Evolutionary conservation across 768 basidiomycete genomes (phyloP).

Genomic region (Pisolithus tinctorius): DNA sequence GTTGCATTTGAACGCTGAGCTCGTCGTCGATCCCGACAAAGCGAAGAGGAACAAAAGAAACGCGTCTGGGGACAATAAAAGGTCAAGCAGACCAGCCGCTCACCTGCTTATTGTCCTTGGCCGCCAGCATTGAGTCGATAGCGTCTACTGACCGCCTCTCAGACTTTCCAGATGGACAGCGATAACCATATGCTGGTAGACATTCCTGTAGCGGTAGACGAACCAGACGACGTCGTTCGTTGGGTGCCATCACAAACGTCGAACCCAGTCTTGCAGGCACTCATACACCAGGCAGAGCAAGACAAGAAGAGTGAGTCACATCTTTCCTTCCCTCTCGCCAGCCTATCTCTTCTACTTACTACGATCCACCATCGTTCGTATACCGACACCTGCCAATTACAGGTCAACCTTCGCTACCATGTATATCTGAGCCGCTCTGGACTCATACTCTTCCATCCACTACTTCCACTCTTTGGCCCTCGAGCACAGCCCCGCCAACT

Average conservation of each 20-base stretch:
- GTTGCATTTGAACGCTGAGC: background rate
- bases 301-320: slow-evolving; percentile 16
- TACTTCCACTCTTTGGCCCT: background rate
- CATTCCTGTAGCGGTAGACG: slow-evolving; percentile 5
- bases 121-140: background rate
- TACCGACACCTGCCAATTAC: background rate
- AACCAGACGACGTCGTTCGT: slow-evolving; percentile 10
- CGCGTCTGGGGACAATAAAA: background rate
- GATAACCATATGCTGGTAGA: slow-evolving; percentile 10
- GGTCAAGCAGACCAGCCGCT: background rate
- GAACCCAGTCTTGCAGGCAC: slow-evolving; percentile 16
- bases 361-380: background rate
- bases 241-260: slow-evolving; percentile 23
- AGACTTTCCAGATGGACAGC: background rate
- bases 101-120: background rate
- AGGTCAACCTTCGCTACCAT: slow-evolving; percentile 14
- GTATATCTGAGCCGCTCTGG: slow-evolving; percentile 8
- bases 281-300: slow-evolving; percentile 22
- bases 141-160: background rate
- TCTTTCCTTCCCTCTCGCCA: background rate
- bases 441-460: slow-evolving; percentile 9
- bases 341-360: background rate
- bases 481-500: slow-evolving; percentile 5
- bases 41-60: background rate
- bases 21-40: background rate